Percentiles rank a stretch among this genome's conserved stretches.
Conservation (phyloP, 805 yeast species). For the Saccharomycopsis fermentans region DNA sequence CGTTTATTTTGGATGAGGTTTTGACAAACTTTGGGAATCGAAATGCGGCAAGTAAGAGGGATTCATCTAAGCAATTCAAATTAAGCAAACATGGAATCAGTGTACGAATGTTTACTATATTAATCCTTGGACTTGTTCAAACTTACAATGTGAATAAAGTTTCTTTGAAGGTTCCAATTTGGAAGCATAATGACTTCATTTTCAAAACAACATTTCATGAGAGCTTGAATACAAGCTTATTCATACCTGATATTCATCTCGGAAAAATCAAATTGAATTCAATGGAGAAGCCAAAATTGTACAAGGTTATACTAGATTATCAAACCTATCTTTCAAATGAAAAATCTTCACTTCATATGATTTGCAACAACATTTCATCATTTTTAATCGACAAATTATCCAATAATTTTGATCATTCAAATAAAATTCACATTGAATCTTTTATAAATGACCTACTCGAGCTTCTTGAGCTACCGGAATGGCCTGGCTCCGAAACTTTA, state of each 20-base stretch:
- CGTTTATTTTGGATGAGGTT: conserved; percentile 52
- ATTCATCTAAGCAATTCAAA: conserved; percentile 30
- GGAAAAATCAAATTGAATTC: conserved; percentile 17
- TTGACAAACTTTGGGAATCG: conserved; percentile 35
- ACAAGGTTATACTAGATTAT: conserved; percentile 19
- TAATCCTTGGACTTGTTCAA: conserved; percentile 37
- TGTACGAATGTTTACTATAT: conserved; percentile 39
- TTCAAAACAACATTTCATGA: conserved; percentile 12
- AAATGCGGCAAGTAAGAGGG: conserved; percentile 37
- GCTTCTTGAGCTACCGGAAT: conserved; percentile 45
- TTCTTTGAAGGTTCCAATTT: conserved; percentile 16
- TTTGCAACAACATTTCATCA: conserved; percentile 11
- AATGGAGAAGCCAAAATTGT: conserved; percentile 18
- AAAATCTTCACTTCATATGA: conserved; percentile 19
- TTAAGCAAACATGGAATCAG: conserved; percentile 33
- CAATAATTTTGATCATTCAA: conserved; percentile 24
- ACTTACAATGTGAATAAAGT: conserved; percentile 25
- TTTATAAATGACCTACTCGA: conserved; percentile 46
- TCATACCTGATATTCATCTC: conserved; percentile 13
- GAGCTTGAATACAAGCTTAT: conserved; percentile 11
- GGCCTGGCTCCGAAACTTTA: conserved; percentile 48
- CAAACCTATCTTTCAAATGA: conserved; percentile 19
- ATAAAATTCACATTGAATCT: conserved; percentile 37
- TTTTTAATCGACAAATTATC: conserved; percentile 25
- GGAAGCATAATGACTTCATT: conserved; percentile 5